Conservation (phyloP, 345 rosid genomes). For the Aurinia saxatilis region DNA sequence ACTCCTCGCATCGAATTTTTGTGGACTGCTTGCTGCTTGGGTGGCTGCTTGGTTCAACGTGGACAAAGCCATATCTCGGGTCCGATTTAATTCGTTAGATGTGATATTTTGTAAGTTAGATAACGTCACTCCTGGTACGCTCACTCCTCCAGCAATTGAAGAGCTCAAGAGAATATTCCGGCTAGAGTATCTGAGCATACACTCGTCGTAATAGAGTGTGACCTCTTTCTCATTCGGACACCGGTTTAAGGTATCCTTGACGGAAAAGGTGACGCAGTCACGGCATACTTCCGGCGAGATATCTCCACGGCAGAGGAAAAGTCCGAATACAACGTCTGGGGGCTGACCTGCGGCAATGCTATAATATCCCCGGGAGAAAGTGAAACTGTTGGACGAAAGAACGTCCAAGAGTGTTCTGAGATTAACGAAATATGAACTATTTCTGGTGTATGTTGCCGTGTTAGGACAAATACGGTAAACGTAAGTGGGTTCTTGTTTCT, state of each 20-base stretch:
- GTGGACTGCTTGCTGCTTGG: background rate
- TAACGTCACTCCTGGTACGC: background rate
- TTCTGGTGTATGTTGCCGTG: conserved; percentile 16
- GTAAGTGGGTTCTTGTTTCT: background rate
- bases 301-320: conserved; percentile 28
- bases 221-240: background rate
- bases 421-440: conserved; percentile 27
- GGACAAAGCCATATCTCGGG: background rate
- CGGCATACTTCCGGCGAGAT: conserved; percentile 6
- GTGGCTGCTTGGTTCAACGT: background rate
- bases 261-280: conserved; percentile 16
- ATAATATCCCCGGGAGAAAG: conserved; percentile 18
- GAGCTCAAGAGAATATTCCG: background rate
- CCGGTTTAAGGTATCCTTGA: background rate
- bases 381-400: conserved; percentile 11
- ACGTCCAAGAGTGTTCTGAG: conserved; percentile 22
- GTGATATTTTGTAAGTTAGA: background rate
- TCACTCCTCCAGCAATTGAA: accelerated
- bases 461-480: background rate
- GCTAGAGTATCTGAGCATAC: conserved; percentile 27
- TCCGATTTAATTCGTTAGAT: background rate
- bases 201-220: conserved; percentile 24
- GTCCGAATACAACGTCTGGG: conserved; percentile 14
- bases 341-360: conserved; percentile 21
- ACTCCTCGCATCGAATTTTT: conserved; percentile 25